Percentiles rank a stretch among this genome's conserved stretches.
phyloP scores from a whole-genome alignment of 1,284 basidiomycete genomes.

The Gomphus bonarii region DNA sequence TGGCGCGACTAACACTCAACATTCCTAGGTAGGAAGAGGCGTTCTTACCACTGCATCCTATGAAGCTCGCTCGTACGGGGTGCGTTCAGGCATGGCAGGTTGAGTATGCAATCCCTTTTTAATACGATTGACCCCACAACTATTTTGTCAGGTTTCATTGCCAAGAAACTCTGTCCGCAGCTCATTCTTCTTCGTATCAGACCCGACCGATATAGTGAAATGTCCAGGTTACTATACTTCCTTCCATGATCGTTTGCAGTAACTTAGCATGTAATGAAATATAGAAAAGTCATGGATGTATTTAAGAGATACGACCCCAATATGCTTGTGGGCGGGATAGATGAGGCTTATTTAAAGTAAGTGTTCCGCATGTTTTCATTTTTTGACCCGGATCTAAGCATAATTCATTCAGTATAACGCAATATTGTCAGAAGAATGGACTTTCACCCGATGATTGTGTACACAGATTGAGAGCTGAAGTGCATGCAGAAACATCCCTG shows the following conservation, averaged over 20 bases:
- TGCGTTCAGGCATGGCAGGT: conserved; percentile 85
- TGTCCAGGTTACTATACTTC: conserved; percentile 35
- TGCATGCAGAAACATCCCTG: conserved; percentile 68
- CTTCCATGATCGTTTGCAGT: background rate
- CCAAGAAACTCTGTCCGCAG: conserved; percentile 87
- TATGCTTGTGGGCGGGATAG: conserved; percentile 72
- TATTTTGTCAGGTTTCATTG: conserved; percentile 59
- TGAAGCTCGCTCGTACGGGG: conserved; percentile 82
- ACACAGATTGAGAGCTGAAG: conserved; percentile 58
- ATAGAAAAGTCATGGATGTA: conserved; percentile 50
- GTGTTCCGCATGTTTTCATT: conserved; percentile 16
- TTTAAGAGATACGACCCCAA: conserved; percentile 73
- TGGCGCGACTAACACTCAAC: background rate
- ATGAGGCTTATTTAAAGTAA: conserved; percentile 86
- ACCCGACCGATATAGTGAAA: conserved; percentile 59
- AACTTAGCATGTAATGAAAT: background rate
- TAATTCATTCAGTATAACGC: conserved; percentile 48
- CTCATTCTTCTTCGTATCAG: conserved; percentile 67
- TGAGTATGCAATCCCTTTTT: conserved; percentile 14
- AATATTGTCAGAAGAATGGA: conserved; percentile 59
- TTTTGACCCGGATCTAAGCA: background rate
- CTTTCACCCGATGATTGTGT: conserved; percentile 70
- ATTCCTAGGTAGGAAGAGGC: conserved; percentile 57
- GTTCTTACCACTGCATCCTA: conserved; percentile 85
- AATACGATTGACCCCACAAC: conserved; percentile 3